phyloP scores from a whole-genome alignment of 140 eudicot genomes.

The Ambrosia hybrid region DNA sequence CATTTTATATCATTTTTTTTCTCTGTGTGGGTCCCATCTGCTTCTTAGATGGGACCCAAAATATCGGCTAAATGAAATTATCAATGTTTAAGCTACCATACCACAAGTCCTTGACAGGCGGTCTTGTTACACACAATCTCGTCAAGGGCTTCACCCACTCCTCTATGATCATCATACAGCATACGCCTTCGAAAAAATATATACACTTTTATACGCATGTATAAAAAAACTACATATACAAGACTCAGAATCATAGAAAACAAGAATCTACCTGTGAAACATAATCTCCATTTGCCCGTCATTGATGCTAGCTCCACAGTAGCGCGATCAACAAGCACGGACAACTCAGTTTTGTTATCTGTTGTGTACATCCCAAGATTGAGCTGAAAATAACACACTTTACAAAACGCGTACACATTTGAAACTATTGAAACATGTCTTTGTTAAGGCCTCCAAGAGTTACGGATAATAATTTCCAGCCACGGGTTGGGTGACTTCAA shows the following conservation, averaged over 20 bases:
- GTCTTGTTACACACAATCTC: slow-evolving; percentile 61
- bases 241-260: not conserved
- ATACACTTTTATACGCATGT: no score
- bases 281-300: slow-evolving; percentile 55
- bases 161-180: slow-evolving; percentile 67
- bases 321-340: slow-evolving; percentile 89
- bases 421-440: no score
- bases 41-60: no score
- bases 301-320: slow-evolving; percentile 80
- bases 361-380: slow-evolving; percentile 76
- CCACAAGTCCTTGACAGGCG: slow-evolving; percentile 27
- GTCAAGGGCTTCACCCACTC: slow-evolving; percentile 83
- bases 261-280: slow-evolving; percentile 40
- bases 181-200: slow-evolving; percentile 52
- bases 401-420: slow-evolving; percentile 3
- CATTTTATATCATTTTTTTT: no score
- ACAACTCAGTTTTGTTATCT: slow-evolving; percentile 69
- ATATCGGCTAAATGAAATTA: not conserved
- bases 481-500: slow-evolving; percentile 78
- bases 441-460: slow-evolving; percentile 17
- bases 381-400: slow-evolving; percentile 38
- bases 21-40: no score
- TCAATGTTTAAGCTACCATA: slow-evolving; percentile 28
- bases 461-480: slow-evolving; percentile 97
- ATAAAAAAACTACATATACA: no score